Percentiles rank a stretch among this genome's conserved stretches.
Evolutionary conservation across 78 protist genomes (phyloP).

Genomic region (Corallochytrium limacisporum): DNA sequence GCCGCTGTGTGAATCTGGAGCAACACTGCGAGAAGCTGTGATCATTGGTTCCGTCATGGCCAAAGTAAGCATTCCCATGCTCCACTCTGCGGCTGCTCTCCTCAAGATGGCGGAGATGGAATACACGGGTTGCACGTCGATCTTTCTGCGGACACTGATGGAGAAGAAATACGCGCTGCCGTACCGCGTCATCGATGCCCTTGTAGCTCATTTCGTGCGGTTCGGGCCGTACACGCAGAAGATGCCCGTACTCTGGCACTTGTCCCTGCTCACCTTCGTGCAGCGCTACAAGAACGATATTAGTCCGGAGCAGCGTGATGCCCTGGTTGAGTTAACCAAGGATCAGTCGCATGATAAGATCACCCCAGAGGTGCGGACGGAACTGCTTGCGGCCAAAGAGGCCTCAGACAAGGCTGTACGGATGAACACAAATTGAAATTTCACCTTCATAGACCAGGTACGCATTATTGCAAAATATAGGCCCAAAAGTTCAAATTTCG

Average conservation of each 20-base stretch:
- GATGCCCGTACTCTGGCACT: conserved; percentile 88
- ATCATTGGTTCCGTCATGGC: conserved; percentile 44
- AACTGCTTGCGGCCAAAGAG: conserved; percentile 41
- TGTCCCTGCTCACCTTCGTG: conserved; percentile 58
- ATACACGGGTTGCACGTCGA: conserved; percentile 33
- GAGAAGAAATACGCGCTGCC: conserved; percentile 88
- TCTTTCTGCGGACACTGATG: conserved; percentile 55
- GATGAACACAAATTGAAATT: too few species aligned
- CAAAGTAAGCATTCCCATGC: conserved; percentile 56
- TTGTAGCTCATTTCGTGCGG: conserved; percentile 54
- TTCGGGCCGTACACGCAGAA: not conserved
- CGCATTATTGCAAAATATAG: too few species aligned
- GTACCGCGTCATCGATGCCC: conserved; percentile 60
- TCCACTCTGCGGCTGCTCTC: conserved; percentile 66
- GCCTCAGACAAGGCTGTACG: too few species aligned
- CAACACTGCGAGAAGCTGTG: conserved; percentile 25
- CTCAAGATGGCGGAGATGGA: conserved; percentile 41
- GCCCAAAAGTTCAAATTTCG: too few species aligned
- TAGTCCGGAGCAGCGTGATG: conserved; percentile 56
- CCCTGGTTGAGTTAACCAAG: conserved; percentile 32
- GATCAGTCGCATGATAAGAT: conserved; percentile 63
- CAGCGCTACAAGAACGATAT: conserved; percentile 69
- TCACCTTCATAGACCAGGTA: too few species aligned
- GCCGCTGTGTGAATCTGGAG: conserved; percentile 63
- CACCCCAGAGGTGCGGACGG: conserved; percentile 70